phyloP scores from a whole-genome alignment of 1,139 yeast genomes.

The Candida sanyaensis region DNA sequence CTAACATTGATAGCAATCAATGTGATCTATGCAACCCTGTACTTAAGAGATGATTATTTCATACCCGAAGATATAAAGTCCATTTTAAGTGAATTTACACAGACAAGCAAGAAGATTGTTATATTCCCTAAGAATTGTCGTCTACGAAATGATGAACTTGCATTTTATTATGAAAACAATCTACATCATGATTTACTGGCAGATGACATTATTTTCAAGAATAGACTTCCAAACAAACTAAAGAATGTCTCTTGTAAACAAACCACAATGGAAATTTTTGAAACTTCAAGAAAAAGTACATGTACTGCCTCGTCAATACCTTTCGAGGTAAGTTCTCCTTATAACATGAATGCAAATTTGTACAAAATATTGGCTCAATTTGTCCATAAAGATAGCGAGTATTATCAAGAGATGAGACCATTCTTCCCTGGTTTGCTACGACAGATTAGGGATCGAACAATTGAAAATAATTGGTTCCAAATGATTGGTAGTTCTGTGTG shows the following conservation, averaged over 20 bases:
- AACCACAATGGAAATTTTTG: constrained; percentile 1
- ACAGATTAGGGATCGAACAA: constrained; percentile 18
- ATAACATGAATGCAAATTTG: constrained; percentile 12
- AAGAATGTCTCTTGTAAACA: background rate
- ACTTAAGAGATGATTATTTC: background rate
- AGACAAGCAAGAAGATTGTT: background rate
- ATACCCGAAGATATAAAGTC: background rate
- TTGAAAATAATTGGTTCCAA: constrained; percentile 27
- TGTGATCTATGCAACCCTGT: background rate
- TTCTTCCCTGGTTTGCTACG: constrained; percentile 20
- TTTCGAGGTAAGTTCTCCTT: constrained; percentile 7
- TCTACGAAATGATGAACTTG: background rate
- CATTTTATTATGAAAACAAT: background rate
- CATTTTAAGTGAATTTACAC: background rate
- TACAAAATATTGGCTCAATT: constrained; percentile 15
- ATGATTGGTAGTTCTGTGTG: constrained; percentile 35
- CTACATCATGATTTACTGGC: background rate
- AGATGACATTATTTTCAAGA: background rate
- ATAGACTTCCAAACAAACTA: background rate
- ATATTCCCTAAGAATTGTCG: constrained; percentile 1
- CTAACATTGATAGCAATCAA: background rate
- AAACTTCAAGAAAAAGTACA: background rate
- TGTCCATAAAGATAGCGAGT: constrained; percentile 8
- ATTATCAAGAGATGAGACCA: constrained; percentile 20
- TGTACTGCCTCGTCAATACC: background rate